These are phyloP conservation scores for Blastobotrys robertii DNA, from an alignment of 805 yeast species.

Conservation along the genomic window DNA sequence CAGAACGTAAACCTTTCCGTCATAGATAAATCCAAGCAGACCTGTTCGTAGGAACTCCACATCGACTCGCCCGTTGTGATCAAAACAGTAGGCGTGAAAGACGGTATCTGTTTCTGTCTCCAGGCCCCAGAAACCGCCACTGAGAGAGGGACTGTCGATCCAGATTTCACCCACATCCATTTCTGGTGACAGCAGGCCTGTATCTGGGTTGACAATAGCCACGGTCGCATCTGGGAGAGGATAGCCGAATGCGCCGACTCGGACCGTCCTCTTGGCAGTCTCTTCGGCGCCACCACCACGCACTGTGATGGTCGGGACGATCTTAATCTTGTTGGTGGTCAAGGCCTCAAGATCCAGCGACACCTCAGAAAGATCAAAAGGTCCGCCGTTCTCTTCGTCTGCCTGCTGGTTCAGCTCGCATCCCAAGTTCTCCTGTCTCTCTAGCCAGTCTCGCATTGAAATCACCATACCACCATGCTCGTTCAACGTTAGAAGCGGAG, in stretches of 20 bases:
- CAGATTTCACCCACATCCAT: slow-evolving; percentile 91
- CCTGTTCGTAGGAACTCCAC: slow-evolving; percentile 86
- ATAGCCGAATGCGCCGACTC: slow-evolving; percentile 87
- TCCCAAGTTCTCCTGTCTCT: slow-evolving; percentile 55
- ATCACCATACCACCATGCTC: slow-evolving; percentile 97
- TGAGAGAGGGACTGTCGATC: slow-evolving; percentile 88
- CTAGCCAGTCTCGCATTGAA: slow-evolving; percentile 85
- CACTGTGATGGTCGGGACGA: slow-evolving; percentile 35
- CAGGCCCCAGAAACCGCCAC: slow-evolving; percentile 81
- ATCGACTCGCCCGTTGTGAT: slow-evolving; percentile 58
- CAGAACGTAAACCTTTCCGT: slow-evolving; percentile 79
- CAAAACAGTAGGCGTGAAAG: slow-evolving; percentile 74
- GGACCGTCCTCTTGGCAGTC: slow-evolving; percentile 40
- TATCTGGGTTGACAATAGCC: slow-evolving; percentile 92
- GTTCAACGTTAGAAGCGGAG: slow-evolving; percentile 79
- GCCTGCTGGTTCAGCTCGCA: slow-evolving; percentile 23
- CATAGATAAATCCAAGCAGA: slow-evolving; percentile 73
- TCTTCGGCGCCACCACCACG: slow-evolving; percentile 31
- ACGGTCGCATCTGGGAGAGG: slow-evolving; percentile 91
- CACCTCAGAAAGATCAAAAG: slow-evolving; percentile 50
- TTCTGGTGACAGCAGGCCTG: slow-evolving; percentile 58
- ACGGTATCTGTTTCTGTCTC: slow-evolving; percentile 59
- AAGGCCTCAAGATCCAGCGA: slow-evolving; percentile 64
- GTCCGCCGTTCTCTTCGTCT: slow-evolving; percentile 31
- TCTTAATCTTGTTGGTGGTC: slow-evolving; percentile 59